Percentiles rank a stretch among this genome's conserved stretches.
These are phyloP conservation scores for Penicillium coffeae DNA, from an alignment of 495 filamentous ascomycete species.

Conservation along the genomic window DNA sequence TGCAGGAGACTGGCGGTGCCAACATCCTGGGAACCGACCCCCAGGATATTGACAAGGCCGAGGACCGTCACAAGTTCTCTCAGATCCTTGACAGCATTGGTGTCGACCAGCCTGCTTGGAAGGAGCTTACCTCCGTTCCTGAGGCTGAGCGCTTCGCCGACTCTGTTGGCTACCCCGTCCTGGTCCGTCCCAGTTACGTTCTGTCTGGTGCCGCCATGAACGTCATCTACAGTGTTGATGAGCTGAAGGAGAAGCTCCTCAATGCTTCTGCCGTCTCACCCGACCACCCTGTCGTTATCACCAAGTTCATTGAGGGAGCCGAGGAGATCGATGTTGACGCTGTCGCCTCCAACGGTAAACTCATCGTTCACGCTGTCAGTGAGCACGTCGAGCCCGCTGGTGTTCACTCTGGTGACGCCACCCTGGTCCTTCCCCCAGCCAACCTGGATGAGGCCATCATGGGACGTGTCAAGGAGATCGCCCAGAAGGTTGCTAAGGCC, in stretches of 20 bases:
- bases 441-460: conserved; percentile 71
- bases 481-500: conserved; percentile 91
- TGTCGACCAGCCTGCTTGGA: conserved; percentile 97
- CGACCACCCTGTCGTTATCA: conserved; percentile 96
- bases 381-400: conserved; percentile 96
- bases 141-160: conserved; percentile 84
- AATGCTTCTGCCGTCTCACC: conserved; percentile 89
- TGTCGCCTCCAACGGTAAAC: conserved; percentile 79
- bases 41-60: conserved; percentile 91
- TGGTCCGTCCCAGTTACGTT: conserved; percentile 93
- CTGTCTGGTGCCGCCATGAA: conserved; percentile 97
- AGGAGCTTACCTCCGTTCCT: conserved; percentile 85
- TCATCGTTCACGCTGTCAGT: conserved; percentile 89
- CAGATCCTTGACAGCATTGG: conserved; percentile 93
- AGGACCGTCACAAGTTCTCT: conserved; percentile 97
- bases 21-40: conserved; percentile 90
- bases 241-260: conserved; percentile 82
- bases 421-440: conserved; percentile 81
- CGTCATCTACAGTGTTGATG: conserved; percentile 83
- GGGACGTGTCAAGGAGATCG: conserved; percentile 87
- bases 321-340: conserved; percentile 98
- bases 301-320: conserved; percentile 95
- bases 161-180: conserved; percentile 82
- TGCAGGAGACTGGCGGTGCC: conserved; percentile 88
- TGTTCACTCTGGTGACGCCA: conserved; percentile 95